These are phyloP conservation scores for Chlorella sp. DNA, from an alignment of 139 green algal genomes.

Conservation along the genomic window DNA sequence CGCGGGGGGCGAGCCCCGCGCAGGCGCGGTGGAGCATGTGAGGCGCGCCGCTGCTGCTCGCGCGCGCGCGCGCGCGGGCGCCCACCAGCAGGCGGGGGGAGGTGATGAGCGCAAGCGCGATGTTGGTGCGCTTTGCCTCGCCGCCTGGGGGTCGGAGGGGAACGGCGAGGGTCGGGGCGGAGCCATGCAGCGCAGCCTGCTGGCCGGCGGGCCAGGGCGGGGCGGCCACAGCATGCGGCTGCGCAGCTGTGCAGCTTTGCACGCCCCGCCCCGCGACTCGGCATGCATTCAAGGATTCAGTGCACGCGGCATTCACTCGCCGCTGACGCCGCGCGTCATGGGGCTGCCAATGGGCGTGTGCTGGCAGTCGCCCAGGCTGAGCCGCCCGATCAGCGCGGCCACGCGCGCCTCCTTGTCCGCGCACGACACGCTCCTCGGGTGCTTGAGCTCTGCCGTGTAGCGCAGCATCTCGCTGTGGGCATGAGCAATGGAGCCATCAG, in stretches of 20 bases:
- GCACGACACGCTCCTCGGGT: neutral
- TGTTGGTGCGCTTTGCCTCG: slow-evolving; percentile 30
- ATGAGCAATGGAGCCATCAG: no score
- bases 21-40: no score
- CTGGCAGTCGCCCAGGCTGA: slow-evolving; percentile 33
- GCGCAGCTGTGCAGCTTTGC: no score
- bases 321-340: slow-evolving; percentile 59
- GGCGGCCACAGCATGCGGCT: no score
- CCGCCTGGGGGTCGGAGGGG: no score
- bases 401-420: neutral
- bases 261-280: neutral
- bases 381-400: neutral
- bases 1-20: no score
- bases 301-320: slow-evolving; percentile 20
- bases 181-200: no score
- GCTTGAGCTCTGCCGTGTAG: slow-evolving; percentile 16
- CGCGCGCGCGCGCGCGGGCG: no score
- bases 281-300: neutral
- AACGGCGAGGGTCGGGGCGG: no score
- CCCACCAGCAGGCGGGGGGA: slow-evolving; percentile 60
- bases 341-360: slow-evolving; percentile 47
- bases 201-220: no score
- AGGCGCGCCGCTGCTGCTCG: no score
- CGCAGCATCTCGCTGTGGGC: no score
- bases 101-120: slow-evolving; percentile 50